Percentiles rank a stretch among this genome's conserved stretches.
phyloP scores from a whole-genome alignment of 2,329 filamentous ascomycete genomes.

The Curvularia eragrostidis region DNA sequence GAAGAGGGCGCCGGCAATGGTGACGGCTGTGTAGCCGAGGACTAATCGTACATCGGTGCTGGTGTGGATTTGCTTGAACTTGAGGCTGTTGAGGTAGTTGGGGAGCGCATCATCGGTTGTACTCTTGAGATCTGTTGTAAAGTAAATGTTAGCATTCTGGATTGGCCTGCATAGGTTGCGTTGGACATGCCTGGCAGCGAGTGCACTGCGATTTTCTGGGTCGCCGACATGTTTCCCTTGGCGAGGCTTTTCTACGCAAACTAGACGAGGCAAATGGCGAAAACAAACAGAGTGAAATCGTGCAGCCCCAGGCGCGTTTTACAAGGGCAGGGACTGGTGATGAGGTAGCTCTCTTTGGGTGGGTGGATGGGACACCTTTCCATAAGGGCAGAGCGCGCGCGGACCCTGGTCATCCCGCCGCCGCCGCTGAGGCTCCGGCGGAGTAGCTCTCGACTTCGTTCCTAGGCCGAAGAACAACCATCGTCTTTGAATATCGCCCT shows the following conservation, averaged over 20 bases:
- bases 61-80: slow-evolving; percentile 80
- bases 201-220: slow-evolving; percentile 67
- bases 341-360: slow-evolving; percentile 16
- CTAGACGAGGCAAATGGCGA: too few species aligned
- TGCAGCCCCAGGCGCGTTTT: slow-evolving; percentile 17
- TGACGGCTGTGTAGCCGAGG: slow-evolving; percentile 82
- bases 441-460: slow-evolving; percentile 19
- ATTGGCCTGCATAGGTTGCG: background rate
- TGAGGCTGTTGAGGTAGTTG: slow-evolving; percentile 89
- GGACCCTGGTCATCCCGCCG: slow-evolving; percentile 43
- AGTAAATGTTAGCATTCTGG: slow-evolving; percentile 20
- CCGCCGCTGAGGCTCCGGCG: slow-evolving; percentile 34
- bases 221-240: slow-evolving; percentile 42
- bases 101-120: slow-evolving; percentile 93
- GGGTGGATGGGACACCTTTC: slow-evolving; percentile 46
- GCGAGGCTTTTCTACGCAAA: background rate
- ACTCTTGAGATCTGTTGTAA: slow-evolving; percentile 82
- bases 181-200: slow-evolving; percentile 65
- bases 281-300: background rate
- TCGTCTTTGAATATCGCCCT: slow-evolving; percentile 2
- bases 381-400: slow-evolving; percentile 40
- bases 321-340: slow-evolving; percentile 2
- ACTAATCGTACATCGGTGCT: slow-evolving; percentile 82
- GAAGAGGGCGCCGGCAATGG: slow-evolving; percentile 83
- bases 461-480: slow-evolving; percentile 13